Percentiles rank a stretch among this genome's conserved stretches.
phyloP scores from a whole-genome alignment of 306 rosid species.

The Amphicarpaea edgeworthii region DNA sequence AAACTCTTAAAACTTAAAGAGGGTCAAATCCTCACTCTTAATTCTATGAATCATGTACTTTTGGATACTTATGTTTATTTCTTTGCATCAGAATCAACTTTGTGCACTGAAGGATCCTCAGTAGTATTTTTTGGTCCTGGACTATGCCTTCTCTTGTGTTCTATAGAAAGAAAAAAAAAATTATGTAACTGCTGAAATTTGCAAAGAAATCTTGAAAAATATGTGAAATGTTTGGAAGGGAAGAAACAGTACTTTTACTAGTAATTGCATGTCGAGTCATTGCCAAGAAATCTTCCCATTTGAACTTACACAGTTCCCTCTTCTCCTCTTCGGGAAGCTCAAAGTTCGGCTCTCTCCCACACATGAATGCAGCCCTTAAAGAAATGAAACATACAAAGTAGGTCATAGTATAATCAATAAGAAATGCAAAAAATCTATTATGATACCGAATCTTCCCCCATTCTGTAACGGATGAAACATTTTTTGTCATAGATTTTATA shows the following conservation, averaged over 20 bases:
- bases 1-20: constrained; percentile 46
- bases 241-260: constrained; percentile 63
- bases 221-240: background rate
- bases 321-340: constrained; percentile 79
- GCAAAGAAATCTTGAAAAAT: background rate
- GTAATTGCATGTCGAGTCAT: constrained; percentile 69
- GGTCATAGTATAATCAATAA: background rate
- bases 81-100: too few relatives aligned
- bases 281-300: constrained; percentile 88
- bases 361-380: constrained; percentile 90
- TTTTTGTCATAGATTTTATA: constrained; percentile 1
- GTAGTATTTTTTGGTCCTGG: constrained; percentile 27
- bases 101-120: constrained; percentile 37
- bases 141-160: constrained; percentile 57
- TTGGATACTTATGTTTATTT: constrained; percentile 47
- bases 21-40: constrained; percentile 42
- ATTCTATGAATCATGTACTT: constrained; percentile 46
- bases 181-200: constrained; percentile 40
- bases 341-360: constrained; percentile 88
- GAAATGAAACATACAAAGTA: constrained; percentile 1
- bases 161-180: too few relatives aligned
- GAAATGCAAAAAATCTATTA: background rate
- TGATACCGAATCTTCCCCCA: background rate
- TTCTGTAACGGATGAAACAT: background rate
- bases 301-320: constrained; percentile 64